Evolutionary conservation across 2,329 filamentous ascomycete genomes (phyloP), one percentile per base, ranked within the genome.

Genomic region (Pseudogymnoascus sp.): DNA sequence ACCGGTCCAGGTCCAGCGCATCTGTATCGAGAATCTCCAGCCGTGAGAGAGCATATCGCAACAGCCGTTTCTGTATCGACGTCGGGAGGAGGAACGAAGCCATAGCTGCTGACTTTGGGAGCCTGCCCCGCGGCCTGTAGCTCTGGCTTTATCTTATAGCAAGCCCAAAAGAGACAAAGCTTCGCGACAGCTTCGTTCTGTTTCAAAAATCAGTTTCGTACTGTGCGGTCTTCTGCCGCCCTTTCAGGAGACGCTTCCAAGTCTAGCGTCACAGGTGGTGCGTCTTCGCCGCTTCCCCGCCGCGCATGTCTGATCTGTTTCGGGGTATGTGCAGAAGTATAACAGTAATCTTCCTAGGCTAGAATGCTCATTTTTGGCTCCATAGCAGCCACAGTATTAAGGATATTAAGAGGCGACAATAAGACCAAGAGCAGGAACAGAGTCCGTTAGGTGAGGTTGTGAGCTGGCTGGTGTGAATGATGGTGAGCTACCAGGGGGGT

Each of bases 21-120:
- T 95, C 89, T 63, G 91, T 89, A 71, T 97, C 94, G 64, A 99
- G 84, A 62, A 97, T 81, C 69, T 96, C 92, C 64, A 96, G 81
- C 63, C 88, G 86, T 23, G 89, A 88, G 43, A 99, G 80, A 59
- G 88, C 91, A 78, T 94, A 96, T 68, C 91, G 88, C 67, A 97
- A 83, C 70, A 97, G 82, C 74, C 89, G 87, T 82, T 94, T 96
- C 77, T 92, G 90, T 80, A 96, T 91, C 68, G 85, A 90, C 66
- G 91, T 71, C 16, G 67, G 65, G 37, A 68, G 68, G n/a, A 74
- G 68, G 63, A 72, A 73, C 61, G 71, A 73, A 55, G 71, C 69
- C 72, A 74, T 74, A 43, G 55, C 38, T 16, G 58, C 35, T 11
- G 58, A 39, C 26, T 35, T n/a, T 38, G 21, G 58, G 33, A 39